These are phyloP conservation scores for Komagataea norvegica DNA, from an alignment of 1,139 yeast genomes.

Conservation along the genomic window DNA sequence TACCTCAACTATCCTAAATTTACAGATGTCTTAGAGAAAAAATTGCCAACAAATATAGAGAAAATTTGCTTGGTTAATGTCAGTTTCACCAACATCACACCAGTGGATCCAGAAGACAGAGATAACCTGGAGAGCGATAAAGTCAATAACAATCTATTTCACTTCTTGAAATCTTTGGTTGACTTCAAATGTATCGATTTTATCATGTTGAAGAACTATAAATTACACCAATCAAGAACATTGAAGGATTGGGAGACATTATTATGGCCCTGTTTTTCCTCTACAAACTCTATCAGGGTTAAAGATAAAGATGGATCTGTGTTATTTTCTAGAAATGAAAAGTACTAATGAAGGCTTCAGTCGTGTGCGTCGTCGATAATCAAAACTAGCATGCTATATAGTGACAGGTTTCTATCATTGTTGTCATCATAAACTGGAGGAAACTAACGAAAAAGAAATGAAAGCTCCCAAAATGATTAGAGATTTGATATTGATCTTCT, in stretches of 20 bases:
- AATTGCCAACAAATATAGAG: constrained; percentile 15
- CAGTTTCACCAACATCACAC: constrained; percentile 24
- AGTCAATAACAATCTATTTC: constrained; percentile 22
- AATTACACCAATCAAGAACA: constrained; percentile 33
- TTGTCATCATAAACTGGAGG: no score
- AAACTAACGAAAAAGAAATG: constrained; percentile 1
- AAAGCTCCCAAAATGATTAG: background rate
- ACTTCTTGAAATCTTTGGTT: constrained; percentile 29
- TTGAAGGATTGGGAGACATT: constrained; percentile 34
- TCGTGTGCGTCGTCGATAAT: no score
- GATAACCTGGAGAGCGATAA: constrained; percentile 10
- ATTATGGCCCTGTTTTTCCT: constrained; percentile 31
- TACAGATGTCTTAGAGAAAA: constrained; percentile 17
- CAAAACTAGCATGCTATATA: no score
- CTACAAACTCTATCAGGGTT: constrained; percentile 31
- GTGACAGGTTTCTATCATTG: no score
- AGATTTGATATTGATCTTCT: background rate
- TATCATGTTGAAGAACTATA: constrained; percentile 31
- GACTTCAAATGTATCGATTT: constrained; percentile 31
- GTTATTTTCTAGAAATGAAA: constrained; percentile 26
- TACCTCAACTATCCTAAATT: constrained; percentile 22
- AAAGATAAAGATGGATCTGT: constrained; percentile 34
- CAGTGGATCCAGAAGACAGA: constrained; percentile 20
- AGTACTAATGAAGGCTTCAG: constrained; percentile 4
- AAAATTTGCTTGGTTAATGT: constrained; percentile 20